Evolutionary conservation across 495 filamentous ascomycete genomes (phyloP).

Genomic region (Hamigera avellanea): DNA sequence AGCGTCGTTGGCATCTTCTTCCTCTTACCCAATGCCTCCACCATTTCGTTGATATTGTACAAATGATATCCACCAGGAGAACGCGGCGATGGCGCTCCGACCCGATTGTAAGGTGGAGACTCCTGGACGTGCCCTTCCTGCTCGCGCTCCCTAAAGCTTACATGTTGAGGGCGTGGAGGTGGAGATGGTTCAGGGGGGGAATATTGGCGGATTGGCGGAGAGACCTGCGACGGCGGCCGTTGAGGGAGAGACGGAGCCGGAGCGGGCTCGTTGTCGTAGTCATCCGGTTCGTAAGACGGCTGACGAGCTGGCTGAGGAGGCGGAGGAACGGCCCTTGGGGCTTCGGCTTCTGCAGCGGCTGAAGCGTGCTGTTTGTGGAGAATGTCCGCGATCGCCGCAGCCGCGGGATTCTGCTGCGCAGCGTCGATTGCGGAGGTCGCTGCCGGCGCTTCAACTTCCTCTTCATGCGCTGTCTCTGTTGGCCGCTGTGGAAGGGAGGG

Average conservation of each 20-base stretch:
- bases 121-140: constrained; percentile 31
- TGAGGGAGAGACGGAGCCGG: constrained; percentile 57
- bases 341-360: constrained; percentile 16
- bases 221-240: constrained; percentile 49
- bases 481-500: constrained; percentile 31
- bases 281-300: constrained; percentile 38
- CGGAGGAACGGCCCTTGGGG: constrained; percentile 22
- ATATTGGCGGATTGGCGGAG: constrained; percentile 41
- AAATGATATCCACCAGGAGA: constrained; percentile 76
- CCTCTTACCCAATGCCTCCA: constrained; percentile 84
- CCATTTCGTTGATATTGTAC: constrained; percentile 95
- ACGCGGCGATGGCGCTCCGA: constrained; percentile 31
- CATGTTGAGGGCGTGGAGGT: constrained; percentile 13
- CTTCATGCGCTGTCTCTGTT: constrained; percentile 6
- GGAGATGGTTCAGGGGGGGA: constrained; percentile 28
- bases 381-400: constrained; percentile 60
- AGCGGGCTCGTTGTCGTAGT: constrained; percentile 44
- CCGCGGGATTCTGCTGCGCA: constrained; percentile 53
- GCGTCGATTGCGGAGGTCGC: constrained; percentile 20
- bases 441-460: constrained; percentile 13
- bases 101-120: constrained; percentile 49
- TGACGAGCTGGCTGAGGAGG: constrained; percentile 31
- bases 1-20: constrained; percentile 96
- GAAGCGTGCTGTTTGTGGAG: constrained; percentile 44
- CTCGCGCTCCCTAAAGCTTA: constrained; percentile 13